A percentile compares a stretch with the other conserved stretches of the same genome.
Evolutionary conservation across 2,329 filamentous ascomycete species (phyloP).

Genomic region (Ilyonectria sp.): DNA sequence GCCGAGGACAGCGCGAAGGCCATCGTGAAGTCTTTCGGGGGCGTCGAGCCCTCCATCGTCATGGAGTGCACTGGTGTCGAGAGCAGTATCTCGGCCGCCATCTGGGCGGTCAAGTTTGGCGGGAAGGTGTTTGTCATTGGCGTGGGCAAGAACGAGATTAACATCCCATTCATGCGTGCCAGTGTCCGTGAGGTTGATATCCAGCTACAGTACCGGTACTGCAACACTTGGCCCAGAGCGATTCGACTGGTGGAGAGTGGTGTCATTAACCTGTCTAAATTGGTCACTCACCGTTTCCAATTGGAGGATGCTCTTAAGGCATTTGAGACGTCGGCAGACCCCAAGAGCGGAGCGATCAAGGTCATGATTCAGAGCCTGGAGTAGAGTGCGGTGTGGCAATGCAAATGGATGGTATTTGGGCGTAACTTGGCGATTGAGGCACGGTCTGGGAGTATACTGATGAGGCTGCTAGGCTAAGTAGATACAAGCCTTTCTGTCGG

Average conservation of each 20-base stretch:
- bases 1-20: slow-evolving; percentile 82
- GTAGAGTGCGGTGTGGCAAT: slow-evolving; percentile 47
- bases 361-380: slow-evolving; percentile 88
- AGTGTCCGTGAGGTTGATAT: slow-evolving; percentile 94
- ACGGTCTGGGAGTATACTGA: slow-evolving; percentile 26
- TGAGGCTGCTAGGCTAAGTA: slow-evolving; percentile 34
- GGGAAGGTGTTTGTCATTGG: slow-evolving; percentile 98
- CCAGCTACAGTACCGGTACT: slow-evolving; percentile 97
- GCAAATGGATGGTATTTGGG: slow-evolving; percentile 42
- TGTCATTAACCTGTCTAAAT: slow-evolving; percentile 82
- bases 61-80: slow-evolving; percentile 97
- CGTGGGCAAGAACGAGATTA: slow-evolving; percentile 95
- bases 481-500: slow-evolving; percentile 30
- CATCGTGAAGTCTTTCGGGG: slow-evolving; percentile 77
- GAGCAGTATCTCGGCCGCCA: slow-evolving; percentile 86
- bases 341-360: slow-evolving; percentile 96
- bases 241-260: slow-evolving; percentile 90
- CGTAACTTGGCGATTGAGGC: slow-evolving; percentile 44
- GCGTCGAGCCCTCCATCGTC: slow-evolving; percentile 84
- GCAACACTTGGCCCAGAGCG: slow-evolving; percentile 95
- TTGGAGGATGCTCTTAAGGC: slow-evolving; percentile 91
- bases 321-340: slow-evolving; percentile 89
- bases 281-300: slow-evolving; percentile 90
- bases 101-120: slow-evolving; percentile 93
- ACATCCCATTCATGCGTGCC: slow-evolving; percentile 93